phyloP scores from a whole-genome alignment of 371 early-diverging fungal species.

The Lichtheimia hyalospora region DNA sequence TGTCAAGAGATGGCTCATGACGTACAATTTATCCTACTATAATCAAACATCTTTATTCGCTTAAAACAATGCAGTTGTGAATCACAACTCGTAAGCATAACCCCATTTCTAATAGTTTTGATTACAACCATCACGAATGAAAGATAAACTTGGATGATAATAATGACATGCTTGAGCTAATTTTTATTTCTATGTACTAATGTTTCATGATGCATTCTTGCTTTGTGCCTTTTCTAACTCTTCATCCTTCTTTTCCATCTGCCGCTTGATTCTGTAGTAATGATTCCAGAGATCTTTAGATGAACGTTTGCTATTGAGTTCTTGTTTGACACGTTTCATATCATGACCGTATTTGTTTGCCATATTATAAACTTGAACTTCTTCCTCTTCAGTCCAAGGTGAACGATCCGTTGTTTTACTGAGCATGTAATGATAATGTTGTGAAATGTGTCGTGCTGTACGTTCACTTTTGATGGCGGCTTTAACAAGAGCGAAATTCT shows the following conservation, averaged over 20 bases:
- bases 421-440: conserved; percentile 36
- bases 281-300: conserved; percentile 50
- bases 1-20: no score
- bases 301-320: conserved; percentile 17
- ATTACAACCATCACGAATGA: no score
- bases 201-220: no score
- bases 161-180: no score
- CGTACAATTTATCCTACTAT: no score
- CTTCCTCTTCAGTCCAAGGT: conserved; percentile 38
- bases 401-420: conserved; percentile 34
- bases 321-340: conserved; percentile 26
- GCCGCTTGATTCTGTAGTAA: conserved; percentile 7
- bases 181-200: no score
- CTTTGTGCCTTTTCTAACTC: no score
- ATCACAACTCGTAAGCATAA: no score
- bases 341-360: conserved; percentile 9
- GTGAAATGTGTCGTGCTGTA: conserved; percentile 39
- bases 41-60: no score
- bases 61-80: no score
- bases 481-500: conserved; percentile 28
- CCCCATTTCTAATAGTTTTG: no score
- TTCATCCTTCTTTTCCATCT: conserved; percentile 1
- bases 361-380: conserved; percentile 9
- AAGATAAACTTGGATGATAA: no score
- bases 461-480: conserved; percentile 28